Base-by-base conservation (phyloP, 2,329 filamentous ascomycete species). In the Elsinoe batatas region DNA sequence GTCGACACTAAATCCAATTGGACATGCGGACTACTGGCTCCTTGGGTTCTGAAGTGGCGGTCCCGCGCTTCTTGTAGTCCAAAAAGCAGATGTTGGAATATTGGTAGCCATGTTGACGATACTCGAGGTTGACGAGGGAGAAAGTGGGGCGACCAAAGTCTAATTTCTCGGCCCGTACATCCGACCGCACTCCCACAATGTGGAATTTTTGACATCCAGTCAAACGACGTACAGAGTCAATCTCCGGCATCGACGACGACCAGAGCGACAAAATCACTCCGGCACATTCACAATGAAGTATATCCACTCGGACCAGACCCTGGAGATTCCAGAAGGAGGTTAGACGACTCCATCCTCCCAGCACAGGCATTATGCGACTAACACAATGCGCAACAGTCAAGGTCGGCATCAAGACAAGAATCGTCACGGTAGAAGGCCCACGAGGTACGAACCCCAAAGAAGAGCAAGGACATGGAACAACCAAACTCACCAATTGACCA, bases 321-420 rank as follows among this genome's bases (percentile, higher is more conserved):
- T 98, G 79, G 83, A 85, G 72, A 89, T 98, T 78, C 93, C 94
- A 72, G 89, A 96, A 77, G 88, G 91, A 81, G 90, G 90, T 95
- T 85, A 79, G 88, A 87, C 65, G 64, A 64, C 62, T 62, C 63
- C 62, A 61, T 68, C 64, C 56, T 56, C 26, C 54, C 40, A 22
- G 15, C 13, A 64, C 58, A 61, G 53, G 55, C 54, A 49, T n/a
- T 37, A 37, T 42, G 58, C 59, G 56, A 60, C 61, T 64, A 53
- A 64, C 57, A 53, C 44, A 32, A 18, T 47, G 50, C 32, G 55
- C 49, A 50, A 78, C 74, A 95, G 93, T 98, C 84, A 95, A 91
- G 83, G 83, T 98, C 78, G 76, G 80, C 78, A 98, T 98, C 82
- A 95, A 95, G 83, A 93, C 91, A 72, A 84, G 93, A 75, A 79